These are phyloP conservation scores for Phytophthora capsici DNA, from an alignment of 352 stramenopile species.

Conservation along the genomic window DNA sequence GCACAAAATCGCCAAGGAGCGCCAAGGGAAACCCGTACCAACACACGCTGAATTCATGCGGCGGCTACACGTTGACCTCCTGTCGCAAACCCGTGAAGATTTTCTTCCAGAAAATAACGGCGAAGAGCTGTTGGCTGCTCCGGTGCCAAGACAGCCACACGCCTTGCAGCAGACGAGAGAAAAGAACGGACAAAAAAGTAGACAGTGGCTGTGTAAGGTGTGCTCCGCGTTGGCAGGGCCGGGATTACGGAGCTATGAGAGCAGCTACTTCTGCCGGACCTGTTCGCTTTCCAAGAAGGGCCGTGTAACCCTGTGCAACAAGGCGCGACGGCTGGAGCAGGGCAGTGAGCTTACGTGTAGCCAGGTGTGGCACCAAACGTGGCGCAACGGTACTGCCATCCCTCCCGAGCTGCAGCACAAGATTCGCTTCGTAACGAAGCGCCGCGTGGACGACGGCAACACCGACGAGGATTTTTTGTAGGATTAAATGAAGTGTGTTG, in stretches of 20 bases:
- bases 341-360: conserved; percentile 15
- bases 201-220: too few species aligned
- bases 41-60: neutral
- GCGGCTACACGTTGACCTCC: neutral
- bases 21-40: neutral
- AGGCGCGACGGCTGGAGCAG: conserved; percentile 1
- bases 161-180: neutral
- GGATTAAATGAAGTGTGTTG: too few species aligned
- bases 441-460: too few species aligned
- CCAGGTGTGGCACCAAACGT: conserved; percentile 23
- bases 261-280: neutral
- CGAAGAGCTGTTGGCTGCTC: neutral
- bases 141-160: neutral
- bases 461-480: too few species aligned
- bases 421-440: conserved; percentile 15
- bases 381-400: conserved; percentile 20
- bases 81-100: neutral
- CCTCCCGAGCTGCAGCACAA: conserved; percentile 17
- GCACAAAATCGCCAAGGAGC: neutral
- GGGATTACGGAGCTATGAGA: neutral
- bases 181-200: neutral
- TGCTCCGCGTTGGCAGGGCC: neutral
- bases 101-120: neutral
- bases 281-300: neutral
- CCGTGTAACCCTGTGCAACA: conserved; percentile 21